Evolutionary conservation across 2,329 filamentous ascomycete species (phyloP).

Genomic region (Beauveria sp.): DNA sequence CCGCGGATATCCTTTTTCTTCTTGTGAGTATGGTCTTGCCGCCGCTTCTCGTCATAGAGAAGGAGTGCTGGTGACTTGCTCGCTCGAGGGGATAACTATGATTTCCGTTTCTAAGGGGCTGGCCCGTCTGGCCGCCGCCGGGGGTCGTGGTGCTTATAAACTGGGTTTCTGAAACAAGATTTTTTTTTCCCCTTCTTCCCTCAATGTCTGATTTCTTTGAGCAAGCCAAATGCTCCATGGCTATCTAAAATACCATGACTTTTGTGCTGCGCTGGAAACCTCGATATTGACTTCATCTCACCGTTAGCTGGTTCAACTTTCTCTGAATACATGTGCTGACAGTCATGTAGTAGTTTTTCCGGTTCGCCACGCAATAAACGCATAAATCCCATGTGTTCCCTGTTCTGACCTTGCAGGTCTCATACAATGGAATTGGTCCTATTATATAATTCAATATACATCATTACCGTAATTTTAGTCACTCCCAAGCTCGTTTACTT

Average conservation of each 20-base stretch:
- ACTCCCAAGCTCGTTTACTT: neutral
- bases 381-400: too few species aligned
- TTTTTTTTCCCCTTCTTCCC: neutral
- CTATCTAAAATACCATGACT: neutral
- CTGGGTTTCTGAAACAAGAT: slow-evolving; percentile 37
- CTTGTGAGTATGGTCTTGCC: neutral
- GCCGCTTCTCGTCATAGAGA: slow-evolving; percentile 11
- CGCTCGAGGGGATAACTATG: neutral
- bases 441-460: slow-evolving; percentile 7
- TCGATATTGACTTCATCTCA: neutral
- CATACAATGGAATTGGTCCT: neutral
- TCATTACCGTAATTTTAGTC: neutral
- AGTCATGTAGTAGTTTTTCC: neutral
- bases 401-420: neutral
- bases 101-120: slow-evolving; percentile 14
- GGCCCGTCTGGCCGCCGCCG: slow-evolving; percentile 25
- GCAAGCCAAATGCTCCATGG: neutral
- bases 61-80: neutral
- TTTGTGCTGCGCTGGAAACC: neutral
- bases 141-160: slow-evolving; percentile 38
- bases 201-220: neutral
- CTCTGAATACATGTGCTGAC: slow-evolving; percentile 4
- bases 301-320: neutral
- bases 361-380: neutral
- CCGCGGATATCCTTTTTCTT: slow-evolving; percentile 1